Conservation (phyloP, 257 asterid species). For the Rhazya stricta region DNA sequence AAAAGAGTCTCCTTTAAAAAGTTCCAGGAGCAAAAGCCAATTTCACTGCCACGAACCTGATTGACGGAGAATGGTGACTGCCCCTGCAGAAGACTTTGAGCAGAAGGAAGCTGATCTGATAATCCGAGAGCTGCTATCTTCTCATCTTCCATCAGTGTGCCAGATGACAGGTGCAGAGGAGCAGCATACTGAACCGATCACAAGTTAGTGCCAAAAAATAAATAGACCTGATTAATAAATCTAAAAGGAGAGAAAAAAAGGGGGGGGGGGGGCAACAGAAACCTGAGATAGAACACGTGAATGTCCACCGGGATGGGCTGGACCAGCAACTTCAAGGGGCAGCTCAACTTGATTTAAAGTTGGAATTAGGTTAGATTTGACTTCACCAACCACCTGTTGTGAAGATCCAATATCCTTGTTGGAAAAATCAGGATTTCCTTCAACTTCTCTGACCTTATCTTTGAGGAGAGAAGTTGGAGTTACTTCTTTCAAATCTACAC, state of each 20-base stretch:
- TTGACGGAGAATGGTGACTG: slow-evolving; percentile 62
- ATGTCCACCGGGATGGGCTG: slow-evolving; percentile 64
- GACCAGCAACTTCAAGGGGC: slow-evolving; percentile 55
- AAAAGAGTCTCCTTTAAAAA: not conserved
- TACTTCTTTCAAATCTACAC: slow-evolving; percentile 86
- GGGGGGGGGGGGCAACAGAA: too few relatives aligned
- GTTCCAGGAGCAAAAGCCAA: slow-evolving; percentile 11
- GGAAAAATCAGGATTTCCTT: slow-evolving; percentile 97
- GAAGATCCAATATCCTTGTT: slow-evolving; percentile 73
- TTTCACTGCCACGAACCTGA: slow-evolving; percentile 46
- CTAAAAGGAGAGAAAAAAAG: slow-evolving; percentile 6
- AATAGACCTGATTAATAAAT: not conserved
- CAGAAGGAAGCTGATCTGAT: slow-evolving; percentile 81
- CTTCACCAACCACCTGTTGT: slow-evolving; percentile 58
- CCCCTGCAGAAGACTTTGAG: slow-evolving; percentile 61
- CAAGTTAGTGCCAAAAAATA: slow-evolving; percentile 6
- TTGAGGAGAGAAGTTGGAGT: slow-evolving; percentile 76
- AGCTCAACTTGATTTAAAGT: slow-evolving; percentile 65
- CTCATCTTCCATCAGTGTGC: slow-evolving; percentile 67
- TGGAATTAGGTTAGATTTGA: slow-evolving; percentile 59
- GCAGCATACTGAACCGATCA: slow-evolving; percentile 53
- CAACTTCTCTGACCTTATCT: slow-evolving; percentile 79
- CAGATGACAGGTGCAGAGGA: slow-evolving; percentile 65
- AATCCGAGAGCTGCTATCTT: slow-evolving; percentile 65
- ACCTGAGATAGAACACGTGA: slow-evolving; percentile 70